Percentiles rank a stretch among this genome's conserved stretches.
These are phyloP conservation scores for Mollisia scopiformis DNA, from an alignment of 2,329 filamentous ascomycete genomes.

Conservation along the genomic window DNA sequence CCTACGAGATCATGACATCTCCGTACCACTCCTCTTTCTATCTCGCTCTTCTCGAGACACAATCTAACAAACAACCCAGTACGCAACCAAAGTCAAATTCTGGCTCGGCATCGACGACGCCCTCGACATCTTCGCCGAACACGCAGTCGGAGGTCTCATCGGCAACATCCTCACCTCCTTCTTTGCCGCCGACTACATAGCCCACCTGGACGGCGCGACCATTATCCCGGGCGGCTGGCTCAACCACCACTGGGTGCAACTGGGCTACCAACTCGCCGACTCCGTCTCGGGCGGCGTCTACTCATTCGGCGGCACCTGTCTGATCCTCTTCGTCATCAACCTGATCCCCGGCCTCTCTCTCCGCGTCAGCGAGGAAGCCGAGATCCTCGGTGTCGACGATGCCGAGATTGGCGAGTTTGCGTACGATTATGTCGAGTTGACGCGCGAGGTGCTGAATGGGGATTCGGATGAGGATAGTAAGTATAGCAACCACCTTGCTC, in stretches of 20 bases:
- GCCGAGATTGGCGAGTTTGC: conserved; percentile 92
- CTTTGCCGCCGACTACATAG: conserved; percentile 85
- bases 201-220: conserved; percentile 72
- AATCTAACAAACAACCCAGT: conserved; percentile 40
- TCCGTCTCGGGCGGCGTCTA: conserved; percentile 76
- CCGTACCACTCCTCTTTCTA: not conserved
- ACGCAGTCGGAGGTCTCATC: conserved; percentile 76
- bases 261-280: conserved; percentile 83
- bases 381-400: conserved; percentile 85
- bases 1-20: not conserved
- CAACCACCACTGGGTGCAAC: conserved; percentile 81
- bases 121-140: conserved; percentile 86
- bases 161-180: conserved; percentile 81
- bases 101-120: conserved; percentile 80
- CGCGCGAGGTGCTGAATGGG: conserved; percentile 59
- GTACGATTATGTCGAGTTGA: conserved; percentile 89
- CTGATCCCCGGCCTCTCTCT: conserved; percentile 76
- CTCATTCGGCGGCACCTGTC: conserved; percentile 75
- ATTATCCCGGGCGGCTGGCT: conserved; percentile 78
- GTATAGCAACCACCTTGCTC: conserved; percentile 3
- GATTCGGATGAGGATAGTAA: conserved; percentile 17
- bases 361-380: conserved; percentile 75
- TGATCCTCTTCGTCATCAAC: conserved; percentile 82
- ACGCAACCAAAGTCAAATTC: conserved; percentile 90
- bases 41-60: not conserved